phyloP scores from a whole-genome alignment of 345 rosid species.

The Chamaenerion angustifolium region DNA sequence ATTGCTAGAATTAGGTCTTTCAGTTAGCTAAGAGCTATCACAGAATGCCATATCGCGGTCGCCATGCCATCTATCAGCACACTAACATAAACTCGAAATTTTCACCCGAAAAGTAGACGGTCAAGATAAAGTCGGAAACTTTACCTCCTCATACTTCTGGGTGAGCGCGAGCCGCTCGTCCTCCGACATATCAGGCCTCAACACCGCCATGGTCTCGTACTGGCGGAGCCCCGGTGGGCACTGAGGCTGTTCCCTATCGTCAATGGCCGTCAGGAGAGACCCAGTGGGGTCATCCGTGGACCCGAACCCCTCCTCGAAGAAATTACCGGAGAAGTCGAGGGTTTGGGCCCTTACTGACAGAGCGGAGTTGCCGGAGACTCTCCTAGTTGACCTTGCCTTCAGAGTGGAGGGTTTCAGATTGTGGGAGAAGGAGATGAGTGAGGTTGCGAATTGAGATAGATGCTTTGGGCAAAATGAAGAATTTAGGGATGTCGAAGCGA shows the following conservation, averaged over 20 bases:
- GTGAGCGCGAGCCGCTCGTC: constrained; percentile 76
- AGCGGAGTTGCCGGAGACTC: constrained; percentile 4
- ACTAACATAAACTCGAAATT: background rate
- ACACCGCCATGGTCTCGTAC: constrained; percentile 77
- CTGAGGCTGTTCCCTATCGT: constrained; percentile 63
- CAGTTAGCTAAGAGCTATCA: too few species aligned
- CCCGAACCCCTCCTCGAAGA: constrained; percentile 58
- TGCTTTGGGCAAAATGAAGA: constrained; percentile 22
- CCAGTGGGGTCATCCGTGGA: constrained; percentile 58
- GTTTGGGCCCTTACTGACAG: constrained; percentile 38
- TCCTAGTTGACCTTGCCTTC: constrained; percentile 16
- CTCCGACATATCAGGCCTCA: constrained; percentile 96
- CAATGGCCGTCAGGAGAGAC: constrained; percentile 38
- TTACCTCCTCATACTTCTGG: constrained; percentile 98
- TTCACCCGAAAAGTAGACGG: background rate
- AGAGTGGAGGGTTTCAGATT: constrained; percentile 23
- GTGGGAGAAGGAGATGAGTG: constrained; percentile 32
- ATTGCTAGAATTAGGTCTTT: too few species aligned
- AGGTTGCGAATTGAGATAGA: constrained; percentile 17
- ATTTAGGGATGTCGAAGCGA: constrained; percentile 15
- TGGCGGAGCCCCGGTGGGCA: constrained; percentile 89
- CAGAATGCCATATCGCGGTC: too few species aligned
- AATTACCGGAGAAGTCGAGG: constrained; percentile 63
- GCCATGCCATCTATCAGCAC: too few species aligned
- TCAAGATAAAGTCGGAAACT: background rate